These are phyloP conservation scores for Yarrowia porcina DNA, from an alignment of 805 yeast genomes.

Conservation along the genomic window DNA sequence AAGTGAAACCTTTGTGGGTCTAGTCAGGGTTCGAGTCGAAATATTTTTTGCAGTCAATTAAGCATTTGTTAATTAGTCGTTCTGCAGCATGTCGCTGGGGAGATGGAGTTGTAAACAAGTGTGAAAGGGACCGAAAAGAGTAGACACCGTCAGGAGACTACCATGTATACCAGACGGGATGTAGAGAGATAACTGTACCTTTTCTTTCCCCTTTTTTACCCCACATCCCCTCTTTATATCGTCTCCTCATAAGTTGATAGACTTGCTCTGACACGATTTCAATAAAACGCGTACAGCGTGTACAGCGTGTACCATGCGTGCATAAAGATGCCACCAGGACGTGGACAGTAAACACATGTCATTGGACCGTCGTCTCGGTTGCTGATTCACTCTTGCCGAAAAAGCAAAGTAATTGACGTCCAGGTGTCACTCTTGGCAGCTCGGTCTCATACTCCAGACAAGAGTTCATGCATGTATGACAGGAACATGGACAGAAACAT, in stretches of 20 bases:
- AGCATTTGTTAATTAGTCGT: not conserved
- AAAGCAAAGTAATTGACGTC: not conserved
- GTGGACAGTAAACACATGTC: not conserved
- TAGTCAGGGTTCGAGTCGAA: not conserved
- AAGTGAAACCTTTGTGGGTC: not conserved
- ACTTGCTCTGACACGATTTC: not conserved
- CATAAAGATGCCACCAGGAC: not conserved
- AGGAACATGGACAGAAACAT: not conserved
- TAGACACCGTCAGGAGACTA: too few relatives aligned
- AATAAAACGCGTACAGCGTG: conserved; percentile 14
- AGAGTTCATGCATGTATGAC: not conserved
- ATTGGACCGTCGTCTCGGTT: not conserved
- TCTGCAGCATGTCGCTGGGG: not conserved
- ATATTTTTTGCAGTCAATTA: not conserved
- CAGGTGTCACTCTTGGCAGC: too few relatives aligned
- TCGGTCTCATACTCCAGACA: too few relatives aligned
- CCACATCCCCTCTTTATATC: too few relatives aligned
- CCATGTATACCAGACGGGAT: too few relatives aligned
- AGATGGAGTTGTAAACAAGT: not conserved
- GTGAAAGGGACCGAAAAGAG: too few relatives aligned
- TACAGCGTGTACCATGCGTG: conserved; percentile 15
- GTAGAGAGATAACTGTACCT: too few relatives aligned
- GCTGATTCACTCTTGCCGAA: not conserved
- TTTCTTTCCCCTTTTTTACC: too few relatives aligned
- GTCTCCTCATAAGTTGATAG: too few relatives aligned